Base-by-base conservation (phyloP, 2,329 filamentous ascomycete species). In the Fusarium sp. region DNA sequence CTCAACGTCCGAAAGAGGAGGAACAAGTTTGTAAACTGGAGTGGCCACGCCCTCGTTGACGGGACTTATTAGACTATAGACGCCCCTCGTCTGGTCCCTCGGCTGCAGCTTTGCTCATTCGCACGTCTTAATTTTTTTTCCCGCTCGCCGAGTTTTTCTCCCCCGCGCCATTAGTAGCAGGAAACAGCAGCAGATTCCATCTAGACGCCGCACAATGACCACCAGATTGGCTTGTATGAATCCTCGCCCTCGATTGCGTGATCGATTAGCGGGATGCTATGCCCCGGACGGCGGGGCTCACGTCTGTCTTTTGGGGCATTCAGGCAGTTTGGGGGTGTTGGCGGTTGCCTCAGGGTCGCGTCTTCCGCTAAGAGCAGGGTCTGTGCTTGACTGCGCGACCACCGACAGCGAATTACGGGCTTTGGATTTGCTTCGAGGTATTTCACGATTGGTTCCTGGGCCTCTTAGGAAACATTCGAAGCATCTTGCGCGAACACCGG, bases 201-300 rank as follows among this genome's bases (percentile, higher is more conserved):
- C 56, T 55, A 69, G 47, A 58, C 25, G 43, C 64, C 41, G 52
- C 51, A 48, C 41, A 61, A 64, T 58, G 53, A 49, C 61, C 56
- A 52, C 39, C 55, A 46, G 50, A 60, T 55, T 54, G 61, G 65
- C 68, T 70, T 71, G 68, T 67, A 65, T 67, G 67, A 70, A 71
- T 71, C 65, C 61, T 71, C 54, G 64, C 59, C 66, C 59, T 64
- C 61, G 65, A 71, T 71, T 71, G 69, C 69, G 69, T 71, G 69
- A 71, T 71, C 69, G 69, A 70, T 71, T 71, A 70, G 68, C 67
- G 68, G 68, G 65, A 70, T 68, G 64, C 61, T 68, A 70, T 62
- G 68, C 68, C 68, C 68, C 68, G 64, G 68, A 68, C 68, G 53
- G 68, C 68, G 68, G 67, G 68, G 55, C 68, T 66, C 64, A 68